Base-by-base conservation (phyloP, 164 flowering plant genomes). In the Magnolia officinalis region DNA sequence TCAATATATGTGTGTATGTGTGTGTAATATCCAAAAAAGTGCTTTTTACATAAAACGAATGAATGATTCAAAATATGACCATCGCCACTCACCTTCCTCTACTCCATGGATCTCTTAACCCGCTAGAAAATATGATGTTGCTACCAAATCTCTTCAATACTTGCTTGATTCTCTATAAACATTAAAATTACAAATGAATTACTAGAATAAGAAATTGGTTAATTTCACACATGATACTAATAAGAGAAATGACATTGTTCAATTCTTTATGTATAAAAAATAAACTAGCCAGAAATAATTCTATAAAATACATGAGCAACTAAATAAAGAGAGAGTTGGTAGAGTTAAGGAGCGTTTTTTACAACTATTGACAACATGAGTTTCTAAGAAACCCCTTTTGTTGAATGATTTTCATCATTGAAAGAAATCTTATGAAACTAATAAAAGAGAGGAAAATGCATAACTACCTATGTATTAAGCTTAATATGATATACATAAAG, bases 101-200 rank as follows among this genome's bases (percentile, higher is more conserved):
- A 80, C 93, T 90, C 88, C 91, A 90, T n/a, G 93, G 91, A 66
- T 90, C 93, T 75, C 85, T 85, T 86, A 89, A 72, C 65, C 91
- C 90, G 82, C 85, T 88, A 14, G 90, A 88, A 67, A 89, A 89
- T 74, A 89, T 85, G 63, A 89, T 89, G 76, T 89, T 88, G 80
- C 92, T 82, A 9, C 88, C 90, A 76, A 82, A 87, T 73, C 86
- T 84, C 80, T 85, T 86, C 31, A 88, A 75, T 24, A 88, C 89
- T 65, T 76, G 76, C 37, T 80, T 77, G 19, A 89, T 81, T 50
- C 80, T 84, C 92, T 89, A 78, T 20, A 65, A 51, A 31, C 63
- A 52, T 20, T 13, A 7, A 67, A 26, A 67, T 10, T 14, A 67
- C 6, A 24, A 64, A 64, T 64, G 21, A 59, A 6, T 13, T 13